Conservation (phyloP, 2,329 filamentous ascomycete species). For the Pseudogymnoascus sp. region DNA sequence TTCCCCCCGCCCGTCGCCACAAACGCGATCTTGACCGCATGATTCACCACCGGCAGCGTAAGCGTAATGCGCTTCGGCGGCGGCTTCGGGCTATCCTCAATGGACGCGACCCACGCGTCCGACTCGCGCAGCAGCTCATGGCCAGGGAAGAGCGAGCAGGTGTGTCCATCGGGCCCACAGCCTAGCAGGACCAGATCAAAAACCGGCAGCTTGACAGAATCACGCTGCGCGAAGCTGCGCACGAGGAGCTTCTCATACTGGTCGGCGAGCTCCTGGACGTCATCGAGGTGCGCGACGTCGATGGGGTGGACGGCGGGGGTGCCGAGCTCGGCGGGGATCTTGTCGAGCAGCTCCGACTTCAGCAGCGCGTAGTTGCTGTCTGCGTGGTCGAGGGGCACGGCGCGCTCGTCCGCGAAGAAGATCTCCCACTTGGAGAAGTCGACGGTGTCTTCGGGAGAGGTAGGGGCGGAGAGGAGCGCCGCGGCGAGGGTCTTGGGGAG, state of each 20-base stretch:
- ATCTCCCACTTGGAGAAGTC: slow-evolving; percentile 90
- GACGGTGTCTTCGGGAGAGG: slow-evolving; percentile 46
- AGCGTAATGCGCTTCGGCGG: slow-evolving; percentile 86
- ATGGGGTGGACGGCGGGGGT: slow-evolving; percentile 70
- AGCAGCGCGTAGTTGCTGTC: slow-evolving; percentile 92
- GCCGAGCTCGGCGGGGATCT: slow-evolving; percentile 62
- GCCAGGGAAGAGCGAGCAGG: slow-evolving; percentile 89
- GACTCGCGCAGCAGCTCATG: slow-evolving; percentile 80
- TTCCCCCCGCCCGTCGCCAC: slow-evolving; percentile 85
- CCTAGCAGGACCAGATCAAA: slow-evolving; percentile 92
- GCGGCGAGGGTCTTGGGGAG: slow-evolving; percentile 81
- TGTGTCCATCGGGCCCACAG: slow-evolving; percentile 93
- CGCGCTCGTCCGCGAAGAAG: slow-evolving; percentile 97
- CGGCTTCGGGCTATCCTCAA: slow-evolving; percentile 91
- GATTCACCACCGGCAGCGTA: slow-evolving; percentile 81
- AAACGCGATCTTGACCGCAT: slow-evolving; percentile 80
- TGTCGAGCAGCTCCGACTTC: slow-evolving; percentile 79
- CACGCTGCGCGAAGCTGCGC: slow-evolving; percentile 76
- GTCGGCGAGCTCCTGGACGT: slow-evolving; percentile 87
- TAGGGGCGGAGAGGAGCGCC: slow-evolving; percentile 57
- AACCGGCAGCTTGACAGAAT: slow-evolving; percentile 88
- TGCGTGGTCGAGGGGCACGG: slow-evolving; percentile 80
- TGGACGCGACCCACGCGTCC: slow-evolving; percentile 84
- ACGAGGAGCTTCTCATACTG: slow-evolving; percentile 87
- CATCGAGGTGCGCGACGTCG: slow-evolving; percentile 55